These are phyloP conservation scores for Diplodia intermedia DNA, from an alignment of 2,329 filamentous ascomycete species.

Conservation along the genomic window DNA sequence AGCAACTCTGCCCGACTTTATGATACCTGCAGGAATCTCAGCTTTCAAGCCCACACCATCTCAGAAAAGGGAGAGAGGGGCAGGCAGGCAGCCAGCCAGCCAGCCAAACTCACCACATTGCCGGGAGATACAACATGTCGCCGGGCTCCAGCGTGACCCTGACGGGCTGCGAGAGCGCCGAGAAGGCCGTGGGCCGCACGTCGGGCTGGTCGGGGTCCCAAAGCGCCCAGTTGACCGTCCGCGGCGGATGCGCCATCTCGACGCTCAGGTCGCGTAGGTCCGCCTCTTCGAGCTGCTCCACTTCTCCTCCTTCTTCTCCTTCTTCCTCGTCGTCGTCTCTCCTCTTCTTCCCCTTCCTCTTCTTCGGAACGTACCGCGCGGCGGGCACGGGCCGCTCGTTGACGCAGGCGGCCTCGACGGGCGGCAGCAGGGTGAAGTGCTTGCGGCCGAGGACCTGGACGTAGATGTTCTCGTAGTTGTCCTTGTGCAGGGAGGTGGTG, in stretches of 20 bases:
- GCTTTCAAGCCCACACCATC: neutral
- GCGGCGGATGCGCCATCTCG: constrained; percentile 44
- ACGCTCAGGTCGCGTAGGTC: constrained; percentile 40
- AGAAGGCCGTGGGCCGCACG: constrained; percentile 63
- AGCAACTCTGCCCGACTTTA: constrained; percentile 76
- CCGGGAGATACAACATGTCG: constrained; percentile 83
- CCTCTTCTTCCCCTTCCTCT: constrained; percentile 9
- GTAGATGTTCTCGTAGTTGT: constrained; percentile 87
- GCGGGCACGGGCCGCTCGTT: constrained; percentile 65
- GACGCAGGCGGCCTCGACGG: constrained; percentile 72
- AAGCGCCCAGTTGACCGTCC: constrained; percentile 69
- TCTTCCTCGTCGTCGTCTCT: neutral
- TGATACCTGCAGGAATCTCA: constrained; percentile 65
- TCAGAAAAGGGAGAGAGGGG: constrained; percentile 12
- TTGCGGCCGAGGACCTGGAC: constrained; percentile 76
- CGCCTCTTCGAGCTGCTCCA: constrained; percentile 8
- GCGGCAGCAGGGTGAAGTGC: constrained; percentile 77
- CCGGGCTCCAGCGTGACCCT: constrained; percentile 73
- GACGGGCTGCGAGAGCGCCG: constrained; percentile 65
- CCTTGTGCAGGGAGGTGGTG: constrained; percentile 76
- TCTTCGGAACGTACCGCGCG: constrained; percentile 62
- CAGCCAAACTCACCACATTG: constrained; percentile 74
- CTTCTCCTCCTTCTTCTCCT: constrained; percentile 9
- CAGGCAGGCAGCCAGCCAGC: no score
- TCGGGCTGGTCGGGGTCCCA: constrained; percentile 74